A percentile compares a stretch with the other conserved stretches of the same genome.
Conservation (phyloP, 352 stramenopile genomes). For the Aphanomyces stellatus region DNA sequence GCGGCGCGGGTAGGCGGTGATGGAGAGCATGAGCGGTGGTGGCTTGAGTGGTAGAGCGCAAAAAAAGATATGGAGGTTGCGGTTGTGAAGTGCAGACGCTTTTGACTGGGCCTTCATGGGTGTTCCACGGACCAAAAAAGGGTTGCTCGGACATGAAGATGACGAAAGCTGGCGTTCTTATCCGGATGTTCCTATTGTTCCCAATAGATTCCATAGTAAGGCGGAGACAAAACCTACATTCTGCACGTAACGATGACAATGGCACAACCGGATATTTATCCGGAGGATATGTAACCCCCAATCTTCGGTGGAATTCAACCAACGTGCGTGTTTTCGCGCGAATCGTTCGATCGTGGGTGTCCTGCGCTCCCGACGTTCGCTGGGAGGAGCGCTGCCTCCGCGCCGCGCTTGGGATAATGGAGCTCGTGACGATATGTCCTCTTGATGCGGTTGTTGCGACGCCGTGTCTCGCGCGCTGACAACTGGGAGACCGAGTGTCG, state of each 20-base stretch:
- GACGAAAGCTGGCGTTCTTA: not conserved
- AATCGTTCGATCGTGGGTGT: too few relatives aligned
- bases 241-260: not conserved
- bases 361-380: too few relatives aligned
- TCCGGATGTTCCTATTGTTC: not conserved
- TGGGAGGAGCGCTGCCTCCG: too few relatives aligned
- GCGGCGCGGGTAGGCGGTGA: conserved; percentile 72
- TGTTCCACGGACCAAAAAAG: too few relatives aligned
- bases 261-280: not conserved
- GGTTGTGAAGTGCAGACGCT: too few relatives aligned
- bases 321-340: not conserved
- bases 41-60: not conserved
- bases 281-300: not conserved
- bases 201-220: not conserved
- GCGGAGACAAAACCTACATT: not conserved
- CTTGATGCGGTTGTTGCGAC: too few relatives aligned
- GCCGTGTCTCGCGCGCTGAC: too few relatives aligned
- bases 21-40: conserved; percentile 44
- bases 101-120: too few relatives aligned
- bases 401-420: too few relatives aligned
- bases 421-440: too few relatives aligned
- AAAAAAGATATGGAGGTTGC: not conserved
- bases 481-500: too few relatives aligned
- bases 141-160: not conserved
- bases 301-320: not conserved